phyloP scores from a whole-genome alignment of 352 stramenopile genomes.

The Globisporangium apiculatum region DNA sequence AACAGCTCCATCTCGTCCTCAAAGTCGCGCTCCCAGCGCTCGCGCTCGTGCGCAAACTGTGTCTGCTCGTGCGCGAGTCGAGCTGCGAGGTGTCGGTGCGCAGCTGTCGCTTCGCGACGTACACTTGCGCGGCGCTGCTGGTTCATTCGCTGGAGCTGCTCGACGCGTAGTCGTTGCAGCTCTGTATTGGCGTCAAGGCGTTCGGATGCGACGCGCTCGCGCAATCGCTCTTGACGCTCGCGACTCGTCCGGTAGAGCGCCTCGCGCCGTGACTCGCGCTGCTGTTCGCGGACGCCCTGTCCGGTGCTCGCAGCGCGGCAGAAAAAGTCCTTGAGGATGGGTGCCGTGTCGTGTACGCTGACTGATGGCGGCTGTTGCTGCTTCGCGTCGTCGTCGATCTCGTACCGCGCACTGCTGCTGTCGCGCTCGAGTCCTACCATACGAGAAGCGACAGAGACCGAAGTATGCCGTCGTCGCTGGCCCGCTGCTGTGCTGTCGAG shows the following conservation, averaged over 20 bases:
- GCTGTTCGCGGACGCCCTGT: slow-evolving; percentile 31
- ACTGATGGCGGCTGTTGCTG: neutral
- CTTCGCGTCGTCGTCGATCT: neutral
- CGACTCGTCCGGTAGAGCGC: slow-evolving; percentile 31
- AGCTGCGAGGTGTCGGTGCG: slow-evolving; percentile 18
- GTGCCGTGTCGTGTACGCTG: slow-evolving; percentile 17
- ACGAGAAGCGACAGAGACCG: neutral
- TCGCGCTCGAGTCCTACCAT: neutral
- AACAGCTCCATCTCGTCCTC: slow-evolving; percentile 40
- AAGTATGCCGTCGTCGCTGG: neutral
- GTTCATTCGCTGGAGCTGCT: slow-evolving; percentile 32
- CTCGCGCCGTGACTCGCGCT: slow-evolving; percentile 32
- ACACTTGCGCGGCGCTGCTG: slow-evolving; percentile 30
- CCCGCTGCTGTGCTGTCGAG: neutral
- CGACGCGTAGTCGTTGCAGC: slow-evolving; percentile 19
- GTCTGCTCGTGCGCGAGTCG: slow-evolving; percentile 15
- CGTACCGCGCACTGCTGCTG: neutral
- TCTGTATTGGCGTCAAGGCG: slow-evolving; percentile 13
- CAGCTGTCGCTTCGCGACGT: slow-evolving; percentile 23
- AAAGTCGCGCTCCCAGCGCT: slow-evolving; percentile 46
- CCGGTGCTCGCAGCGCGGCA: slow-evolving; percentile 27
- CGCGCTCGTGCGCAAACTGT: slow-evolving; percentile 24
- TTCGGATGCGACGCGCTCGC: slow-evolving; percentile 23
- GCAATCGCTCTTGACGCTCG: slow-evolving; percentile 38
- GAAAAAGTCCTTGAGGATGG: slow-evolving; percentile 63